Percentiles rank a stretch among this genome's conserved stretches.
phyloP scores from a whole-genome alignment of 805 yeast species.

The Candida ipomoeae region DNA sequence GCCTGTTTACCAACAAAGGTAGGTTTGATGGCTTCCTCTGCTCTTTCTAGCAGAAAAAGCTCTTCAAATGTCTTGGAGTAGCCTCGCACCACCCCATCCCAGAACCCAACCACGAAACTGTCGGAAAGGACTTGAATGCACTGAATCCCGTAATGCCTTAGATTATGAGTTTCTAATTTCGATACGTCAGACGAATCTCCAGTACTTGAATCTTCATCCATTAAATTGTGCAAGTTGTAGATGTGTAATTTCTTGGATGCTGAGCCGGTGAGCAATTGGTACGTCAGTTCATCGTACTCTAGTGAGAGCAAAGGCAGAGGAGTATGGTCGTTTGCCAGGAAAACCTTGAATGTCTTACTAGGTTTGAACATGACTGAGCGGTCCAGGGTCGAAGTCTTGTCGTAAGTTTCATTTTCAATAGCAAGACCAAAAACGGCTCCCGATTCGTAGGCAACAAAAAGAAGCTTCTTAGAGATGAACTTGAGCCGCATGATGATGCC shows the following conservation, averaged over 20 bases:
- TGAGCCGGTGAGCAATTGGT: conserved; percentile 42
- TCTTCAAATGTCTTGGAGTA: conserved; percentile 7
- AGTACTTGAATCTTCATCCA: not conserved
- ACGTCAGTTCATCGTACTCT: conserved; percentile 19
- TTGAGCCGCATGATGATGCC: conserved; percentile 67
- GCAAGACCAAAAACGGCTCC: conserved; percentile 47
- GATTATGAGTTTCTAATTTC: conserved; percentile 5
- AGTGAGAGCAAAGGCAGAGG: conserved; percentile 57
- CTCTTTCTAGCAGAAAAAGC: conserved; percentile 8
- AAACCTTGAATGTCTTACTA: conserved; percentile 17
- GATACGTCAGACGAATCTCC: not conserved
- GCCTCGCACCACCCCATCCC: conserved; percentile 49
- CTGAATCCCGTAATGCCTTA: conserved; percentile 20
- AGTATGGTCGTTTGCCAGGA: conserved; percentile 31
- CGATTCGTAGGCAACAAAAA: conserved; percentile 67
- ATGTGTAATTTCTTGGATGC: conserved; percentile 40
- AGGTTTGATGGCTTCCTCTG: conserved; percentile 13
- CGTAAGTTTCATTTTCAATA: conserved; percentile 15
- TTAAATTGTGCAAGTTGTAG: conserved; percentile 17
- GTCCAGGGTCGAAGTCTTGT: conserved; percentile 1
- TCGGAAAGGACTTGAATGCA: conserved; percentile 13
- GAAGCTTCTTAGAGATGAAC: conserved; percentile 28
- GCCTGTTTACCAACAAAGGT: conserved; percentile 4
- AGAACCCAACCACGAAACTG: conserved; percentile 33
- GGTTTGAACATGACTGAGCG: conserved; percentile 25